phyloP scores from a whole-genome alignment of 495 filamentous ascomycete species.

The Aspergillus kassunensis region DNA sequence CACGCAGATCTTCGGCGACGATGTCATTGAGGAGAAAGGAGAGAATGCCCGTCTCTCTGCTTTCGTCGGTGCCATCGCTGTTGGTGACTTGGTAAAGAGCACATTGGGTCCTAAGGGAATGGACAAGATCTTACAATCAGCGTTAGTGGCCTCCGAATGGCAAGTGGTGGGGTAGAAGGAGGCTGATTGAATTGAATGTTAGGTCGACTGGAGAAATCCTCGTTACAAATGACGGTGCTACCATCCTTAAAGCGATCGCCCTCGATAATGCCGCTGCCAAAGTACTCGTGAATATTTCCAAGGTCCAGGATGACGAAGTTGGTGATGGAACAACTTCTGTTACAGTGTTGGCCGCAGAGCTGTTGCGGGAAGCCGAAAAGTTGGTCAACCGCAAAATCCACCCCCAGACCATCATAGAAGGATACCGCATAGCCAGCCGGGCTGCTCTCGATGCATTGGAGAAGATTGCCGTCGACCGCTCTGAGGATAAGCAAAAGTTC shows the following conservation, averaged over 20 bases:
- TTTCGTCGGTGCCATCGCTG: slow-evolving; percentile 96
- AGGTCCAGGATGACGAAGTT: slow-evolving; percentile 98
- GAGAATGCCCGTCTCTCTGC: slow-evolving; percentile 97
- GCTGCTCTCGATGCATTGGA: slow-evolving; percentile 82
- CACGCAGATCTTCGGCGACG: slow-evolving; percentile 97
- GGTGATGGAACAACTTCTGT: slow-evolving; percentile 94
- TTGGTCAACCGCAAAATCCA: slow-evolving; percentile 97
- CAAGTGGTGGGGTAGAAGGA: slow-evolving; percentile 19
- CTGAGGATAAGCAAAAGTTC: slow-evolving; percentile 75
- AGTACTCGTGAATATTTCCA: slow-evolving; percentile 93
- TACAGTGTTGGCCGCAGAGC: slow-evolving; percentile 88
- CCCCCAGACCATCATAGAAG: slow-evolving; percentile 98
- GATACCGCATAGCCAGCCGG: slow-evolving; percentile 91
- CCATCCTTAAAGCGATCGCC: slow-evolving; percentile 97
- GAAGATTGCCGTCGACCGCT: slow-evolving; percentile 82
- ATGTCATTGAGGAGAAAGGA: slow-evolving; percentile 95
- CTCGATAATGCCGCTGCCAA: slow-evolving; percentile 98
- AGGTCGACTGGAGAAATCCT: slow-evolving; percentile 95
- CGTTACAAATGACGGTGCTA: slow-evolving; percentile 98
- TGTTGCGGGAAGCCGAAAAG: slow-evolving; percentile 94
- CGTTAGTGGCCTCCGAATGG: slow-evolving; percentile 50
- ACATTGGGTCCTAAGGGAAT: slow-evolving; percentile 97
- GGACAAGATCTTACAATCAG: slow-evolving; percentile 99
- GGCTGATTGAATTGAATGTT: slow-evolving; percentile 8
- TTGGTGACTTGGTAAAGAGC: slow-evolving; percentile 95